Evolutionary conservation across 179 eudicot species (phyloP).

Genomic region (Patellifolia procumbens): DNA sequence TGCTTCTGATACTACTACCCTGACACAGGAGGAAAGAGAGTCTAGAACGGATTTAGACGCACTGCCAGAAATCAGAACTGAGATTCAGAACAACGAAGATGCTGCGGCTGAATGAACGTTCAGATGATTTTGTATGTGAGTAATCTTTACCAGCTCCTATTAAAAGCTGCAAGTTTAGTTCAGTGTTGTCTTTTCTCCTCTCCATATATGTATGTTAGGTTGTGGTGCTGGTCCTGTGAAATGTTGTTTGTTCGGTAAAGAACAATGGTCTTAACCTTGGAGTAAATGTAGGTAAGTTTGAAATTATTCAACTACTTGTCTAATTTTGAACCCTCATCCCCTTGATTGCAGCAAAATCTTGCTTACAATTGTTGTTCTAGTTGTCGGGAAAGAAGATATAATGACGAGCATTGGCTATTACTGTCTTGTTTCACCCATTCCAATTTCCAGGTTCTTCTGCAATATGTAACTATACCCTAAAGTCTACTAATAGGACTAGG

Average conservation of each 20-base stretch:
- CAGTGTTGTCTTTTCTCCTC: slow-evolving; percentile 7
- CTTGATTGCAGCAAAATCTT: not conserved
- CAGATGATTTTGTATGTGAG: slow-evolving; percentile 19
- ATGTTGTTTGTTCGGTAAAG: slow-evolving; percentile 9
- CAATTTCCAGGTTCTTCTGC: not conserved
- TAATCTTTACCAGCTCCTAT: not conserved
- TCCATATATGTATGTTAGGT: slow-evolving; percentile 15
- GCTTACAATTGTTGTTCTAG: not conserved
- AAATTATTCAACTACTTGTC: not conserved
- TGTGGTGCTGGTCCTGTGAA: slow-evolving; percentile 17
- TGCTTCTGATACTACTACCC: slow-evolving; percentile 43
- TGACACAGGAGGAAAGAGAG: slow-evolving; percentile 43
- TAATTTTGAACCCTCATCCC: not conserved
- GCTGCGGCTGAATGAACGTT: slow-evolving; percentile 47
- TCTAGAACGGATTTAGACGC: slow-evolving; percentile 45
- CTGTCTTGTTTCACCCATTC: not conserved
- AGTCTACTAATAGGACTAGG: too few species aligned
- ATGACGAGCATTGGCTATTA: not conserved
- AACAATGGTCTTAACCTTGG: slow-evolving; percentile 20
- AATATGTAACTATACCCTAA: not conserved
- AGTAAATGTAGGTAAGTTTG: slow-evolving; percentile 22
- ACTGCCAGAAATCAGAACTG: slow-evolving; percentile 55
- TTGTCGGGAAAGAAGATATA: not conserved
- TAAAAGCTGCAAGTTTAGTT: slow-evolving; percentile 19
- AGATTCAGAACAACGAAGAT: slow-evolving; percentile 46